Base-by-base conservation (phyloP, 495 filamentous ascomycete species). In the Penicillium coprophilum region DNA sequence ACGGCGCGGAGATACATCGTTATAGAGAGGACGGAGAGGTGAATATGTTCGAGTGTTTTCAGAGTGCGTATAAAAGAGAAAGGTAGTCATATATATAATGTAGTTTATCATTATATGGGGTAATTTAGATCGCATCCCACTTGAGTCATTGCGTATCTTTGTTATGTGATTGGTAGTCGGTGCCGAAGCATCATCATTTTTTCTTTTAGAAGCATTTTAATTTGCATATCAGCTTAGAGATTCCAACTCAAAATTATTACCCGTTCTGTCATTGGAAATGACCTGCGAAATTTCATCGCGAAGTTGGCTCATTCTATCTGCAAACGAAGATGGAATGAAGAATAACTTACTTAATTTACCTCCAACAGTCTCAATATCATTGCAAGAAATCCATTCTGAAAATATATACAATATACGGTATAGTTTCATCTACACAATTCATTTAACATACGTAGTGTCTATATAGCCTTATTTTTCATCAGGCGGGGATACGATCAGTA, bases 1-100 rank as follows among this genome's bases (percentile, higher is more conserved):
- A 65, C 69, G 8, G 67, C 52, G 19, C 73, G 73, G 47, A 84
- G 70, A 70, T 79, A 77, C 80, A 84, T 84, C 24, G n/a, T 63
- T 12, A 6, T 28, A 11, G 15, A 13, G 13, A 24, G 30, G 23
- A 3, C 19, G 6, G 17, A 20, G 19, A 19, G 1, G 23, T 12
- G 1, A 19, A 8, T 30, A 30, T 30, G 4, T 30, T 46, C n/a
- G 12, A 30, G 28, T 1, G n/a, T 3, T 46, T 19, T 11, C 7
- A 30, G 15, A 8, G 23, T 15, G 3, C 6, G 23, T 20, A n/a
- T 5, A n/a, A 6, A 30, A 31, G 9, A 31, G n/a, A 7, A 21
- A 21, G 15, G 2, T 28, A 28, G 3, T 2, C 7, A 8, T 17
- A 3, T 47, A 30, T 30, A 46, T 4, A 31, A 31, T 30, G 28